phyloP scores from a whole-genome alignment of 2,329 filamentous ascomycete genomes.

The Stromatinia cepivora region DNA sequence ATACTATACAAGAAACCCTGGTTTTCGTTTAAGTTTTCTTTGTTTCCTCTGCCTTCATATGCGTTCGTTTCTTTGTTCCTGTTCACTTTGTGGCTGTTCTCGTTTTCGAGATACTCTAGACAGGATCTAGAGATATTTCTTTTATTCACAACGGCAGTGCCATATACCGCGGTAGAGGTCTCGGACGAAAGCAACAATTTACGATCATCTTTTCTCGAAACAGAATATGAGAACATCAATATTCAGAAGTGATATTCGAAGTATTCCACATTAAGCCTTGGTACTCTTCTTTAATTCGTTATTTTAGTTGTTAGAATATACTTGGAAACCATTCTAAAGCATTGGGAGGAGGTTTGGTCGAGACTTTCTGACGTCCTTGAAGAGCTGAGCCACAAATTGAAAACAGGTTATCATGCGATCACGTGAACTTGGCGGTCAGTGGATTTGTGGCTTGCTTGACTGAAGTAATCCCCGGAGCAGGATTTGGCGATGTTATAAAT shows the following conservation, averaged over 20 bases:
- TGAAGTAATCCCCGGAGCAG: too few species aligned
- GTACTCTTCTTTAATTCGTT: neutral
- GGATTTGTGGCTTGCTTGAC: too few species aligned
- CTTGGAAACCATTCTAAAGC: neutral
- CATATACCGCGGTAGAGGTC: too few species aligned
- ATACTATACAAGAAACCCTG: neutral
- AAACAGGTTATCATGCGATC: neutral
- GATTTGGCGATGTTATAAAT: too few species aligned
- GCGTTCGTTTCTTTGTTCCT: neutral
- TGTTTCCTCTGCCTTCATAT: neutral
- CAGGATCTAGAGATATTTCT: neutral
- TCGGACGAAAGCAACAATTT: neutral
- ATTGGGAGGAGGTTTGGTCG: neutral
- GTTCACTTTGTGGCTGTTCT: slow-evolving; percentile 3
- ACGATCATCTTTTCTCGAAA: neutral
- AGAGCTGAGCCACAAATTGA: neutral
- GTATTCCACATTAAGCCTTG: neutral
- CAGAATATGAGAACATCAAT: neutral
- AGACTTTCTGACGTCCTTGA: slow-evolving; percentile 9
- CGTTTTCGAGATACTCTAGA: neutral
- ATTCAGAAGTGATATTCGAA: neutral
- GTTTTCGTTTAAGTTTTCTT: neutral
- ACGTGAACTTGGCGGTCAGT: neutral
- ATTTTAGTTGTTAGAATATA: neutral
- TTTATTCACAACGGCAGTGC: neutral